Conservation (phyloP, 2,329 filamentous ascomycete genomes). For the Ophiostoma angusticollis region DNA sequence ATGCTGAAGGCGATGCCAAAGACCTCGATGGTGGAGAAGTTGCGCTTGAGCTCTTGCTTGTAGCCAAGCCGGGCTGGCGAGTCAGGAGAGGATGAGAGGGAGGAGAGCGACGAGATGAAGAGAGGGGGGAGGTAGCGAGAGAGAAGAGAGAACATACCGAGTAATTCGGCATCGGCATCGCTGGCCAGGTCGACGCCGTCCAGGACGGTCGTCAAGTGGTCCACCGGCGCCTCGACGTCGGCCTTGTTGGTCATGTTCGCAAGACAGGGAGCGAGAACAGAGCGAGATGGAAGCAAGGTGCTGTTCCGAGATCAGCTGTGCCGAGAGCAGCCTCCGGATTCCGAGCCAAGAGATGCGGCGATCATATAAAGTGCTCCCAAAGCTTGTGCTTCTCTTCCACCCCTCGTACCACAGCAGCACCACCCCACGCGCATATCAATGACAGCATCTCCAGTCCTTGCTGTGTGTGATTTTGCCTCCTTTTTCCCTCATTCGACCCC, state of each 20-base stretch:
- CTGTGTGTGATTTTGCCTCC: too few relatives aligned
- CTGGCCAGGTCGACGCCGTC: conserved; percentile 16
- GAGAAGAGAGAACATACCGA: conserved; percentile 15
- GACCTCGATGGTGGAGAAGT: conserved; percentile 49
- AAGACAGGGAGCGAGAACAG: neutral
- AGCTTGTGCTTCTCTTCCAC: too few relatives aligned
- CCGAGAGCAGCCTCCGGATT: too few relatives aligned
- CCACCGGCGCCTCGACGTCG: conserved; percentile 13
- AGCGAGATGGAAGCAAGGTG: too few relatives aligned
- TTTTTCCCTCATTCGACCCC: too few relatives aligned
- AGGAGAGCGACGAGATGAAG: neutral
- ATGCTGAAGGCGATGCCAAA: conserved; percentile 48
- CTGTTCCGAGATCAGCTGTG: too few relatives aligned
- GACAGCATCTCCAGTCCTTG: too few relatives aligned
- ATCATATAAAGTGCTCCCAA: too few relatives aligned
- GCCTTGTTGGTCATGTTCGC: neutral
- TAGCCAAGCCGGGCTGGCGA: conserved; percentile 21
- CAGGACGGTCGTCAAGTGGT: conserved; percentile 10
- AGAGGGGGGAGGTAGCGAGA: conserved; percentile 14
- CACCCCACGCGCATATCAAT: too few relatives aligned
- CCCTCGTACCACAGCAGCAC: too few relatives aligned
- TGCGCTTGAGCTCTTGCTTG: conserved; percentile 47
- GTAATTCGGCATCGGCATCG: conserved; percentile 20
- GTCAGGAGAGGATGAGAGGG: conserved; percentile 13
- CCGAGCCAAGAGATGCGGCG: too few relatives aligned